Base-by-base conservation (phyloP, 495 filamentous ascomycete genomes). In the Penicillium soppii region DNA sequence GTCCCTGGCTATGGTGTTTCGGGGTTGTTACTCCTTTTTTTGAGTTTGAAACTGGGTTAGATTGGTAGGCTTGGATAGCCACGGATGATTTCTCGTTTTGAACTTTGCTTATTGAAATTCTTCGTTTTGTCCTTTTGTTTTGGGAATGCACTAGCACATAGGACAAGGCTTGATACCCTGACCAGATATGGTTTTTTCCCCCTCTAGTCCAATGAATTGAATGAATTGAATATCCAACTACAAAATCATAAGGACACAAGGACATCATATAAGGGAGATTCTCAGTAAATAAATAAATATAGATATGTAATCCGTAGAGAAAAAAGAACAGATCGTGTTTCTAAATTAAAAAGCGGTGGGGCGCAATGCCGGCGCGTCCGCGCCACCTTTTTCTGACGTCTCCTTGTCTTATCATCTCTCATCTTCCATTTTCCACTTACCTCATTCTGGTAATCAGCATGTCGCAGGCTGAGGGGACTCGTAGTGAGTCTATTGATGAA, bases 401-500 rank as follows among this genome's bases (percentile, higher is more conserved):
- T 64, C 54, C 43, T 53, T 52, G 37, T 52, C 37, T 45, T 44
- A 26, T 35, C 50, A 41, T 46, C 44, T 25, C 36, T 39, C 30
- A 41, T 29, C 35, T 16, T 40, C 36, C 29, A 23, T 30, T 27
- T 47, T 29, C 35, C 40, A 65, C 44, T 52, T 33, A 55, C 33
- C 35, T 36, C 21, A 43, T 39, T 7, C 21, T 41, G 37, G 36
- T 12, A 36, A 37, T 20, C 36, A 56, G 49, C 33, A 82, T 82
- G 79, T 78, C 79, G 39, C 68, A 73, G 58, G 68, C 66, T 25
- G 70, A 78, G 53, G 66, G 54, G 29, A 66, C 62, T 41, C 72
- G 69, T 50, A 58, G 66, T 19, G 77, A 73, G 58, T 79, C 80
- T 17, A 66, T 78, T 47, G 73, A 76, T 45, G 75, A 77, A 43